A percentile compares a stretch with the other conserved stretches of the same genome.
These are phyloP conservation scores for Yamadazyma scolyti DNA, from an alignment of 805 yeast species.

Conservation along the genomic window DNA sequence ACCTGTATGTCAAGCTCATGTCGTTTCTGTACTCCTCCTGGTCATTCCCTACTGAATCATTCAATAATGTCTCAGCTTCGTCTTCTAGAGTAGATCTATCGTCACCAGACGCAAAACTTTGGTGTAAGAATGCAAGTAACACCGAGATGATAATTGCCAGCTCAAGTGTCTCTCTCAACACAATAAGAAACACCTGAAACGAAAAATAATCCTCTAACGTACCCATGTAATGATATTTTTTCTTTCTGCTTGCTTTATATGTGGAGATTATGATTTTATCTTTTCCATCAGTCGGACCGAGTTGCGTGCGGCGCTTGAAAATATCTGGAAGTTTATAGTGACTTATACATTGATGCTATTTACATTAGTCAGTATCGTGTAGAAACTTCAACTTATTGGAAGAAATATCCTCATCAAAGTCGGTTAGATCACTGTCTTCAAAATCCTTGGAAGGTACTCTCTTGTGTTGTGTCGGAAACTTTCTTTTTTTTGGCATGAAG, in stretches of 20 bases:
- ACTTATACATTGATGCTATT: too few species aligned
- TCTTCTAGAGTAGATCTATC: neutral
- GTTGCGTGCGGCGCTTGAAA: too few species aligned
- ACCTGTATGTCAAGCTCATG: slow-evolving; percentile 10
- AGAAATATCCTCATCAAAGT: slow-evolving; percentile 18
- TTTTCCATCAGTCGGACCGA: slow-evolving; percentile 7
- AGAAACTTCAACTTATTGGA: slow-evolving; percentile 5
- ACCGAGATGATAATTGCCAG: slow-evolving; percentile 75
- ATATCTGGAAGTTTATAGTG: too few species aligned
- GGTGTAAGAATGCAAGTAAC: slow-evolving; percentile 65
- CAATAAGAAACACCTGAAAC: slow-evolving; percentile 70
- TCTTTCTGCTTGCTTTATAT: neutral
- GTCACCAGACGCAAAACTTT: slow-evolving; percentile 31
- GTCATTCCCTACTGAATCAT: neutral
- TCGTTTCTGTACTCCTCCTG: neutral
- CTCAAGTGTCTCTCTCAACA: slow-evolving; percentile 70
- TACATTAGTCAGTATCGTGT: too few species aligned
- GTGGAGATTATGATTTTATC: slow-evolving; percentile 1
- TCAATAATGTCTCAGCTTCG: neutral
- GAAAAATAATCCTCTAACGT: slow-evolving; percentile 48
- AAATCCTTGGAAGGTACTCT: slow-evolving; percentile 1
- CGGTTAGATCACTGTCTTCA: slow-evolving; percentile 24
- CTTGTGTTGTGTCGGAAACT: neutral
- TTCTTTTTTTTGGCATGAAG: slow-evolving; percentile 9
- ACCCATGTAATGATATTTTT: slow-evolving; percentile 2